These are phyloP conservation scores for Candida freyschussii DNA, from an alignment of 1,139 yeast species.

Conservation along the genomic window DNA sequence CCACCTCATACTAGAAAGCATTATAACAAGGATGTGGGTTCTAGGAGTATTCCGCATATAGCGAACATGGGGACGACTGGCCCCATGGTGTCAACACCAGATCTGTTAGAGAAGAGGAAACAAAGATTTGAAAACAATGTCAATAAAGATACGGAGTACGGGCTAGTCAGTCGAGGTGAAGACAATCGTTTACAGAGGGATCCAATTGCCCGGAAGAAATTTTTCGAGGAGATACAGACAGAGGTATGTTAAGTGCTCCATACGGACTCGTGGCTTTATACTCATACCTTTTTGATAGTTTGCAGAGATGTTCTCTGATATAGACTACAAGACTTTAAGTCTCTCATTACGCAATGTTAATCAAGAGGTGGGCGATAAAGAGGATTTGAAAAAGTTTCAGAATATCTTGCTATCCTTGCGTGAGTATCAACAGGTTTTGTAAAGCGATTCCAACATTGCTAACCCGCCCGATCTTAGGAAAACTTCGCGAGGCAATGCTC, in stretches of 20 bases:
- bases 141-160: slow-evolving; percentile 32
- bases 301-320: slow-evolving; percentile 4
- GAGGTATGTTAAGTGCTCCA: slow-evolving; percentile 23
- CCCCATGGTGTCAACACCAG: too few relatives aligned
- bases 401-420: slow-evolving; percentile 31
- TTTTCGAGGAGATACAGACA: slow-evolving; percentile 35
- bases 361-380: slow-evolving; percentile 1
- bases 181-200: slow-evolving; percentile 46
- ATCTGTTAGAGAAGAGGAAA: slow-evolving; percentile 16
- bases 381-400: slow-evolving; percentile 19
- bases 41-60: too few relatives aligned
- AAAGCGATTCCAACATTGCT: background rate
- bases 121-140: slow-evolving; percentile 14
- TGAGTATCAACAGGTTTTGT: slow-evolving; percentile 5
- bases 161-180: slow-evolving; percentile 57
- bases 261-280: too few relatives aligned
- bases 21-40: too few relatives aligned
- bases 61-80: too few relatives aligned
- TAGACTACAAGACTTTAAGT: background rate
- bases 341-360: slow-evolving; percentile 1
- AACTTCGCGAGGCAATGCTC: slow-evolving; percentile 54
- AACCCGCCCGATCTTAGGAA: slow-evolving; percentile 27
- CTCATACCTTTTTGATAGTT: too few relatives aligned
- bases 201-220: slow-evolving; percentile 34
- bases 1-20: too few relatives aligned